Conservation (phyloP, 352 stramenopile species). For the Globisporangium carolinianum region DNA sequence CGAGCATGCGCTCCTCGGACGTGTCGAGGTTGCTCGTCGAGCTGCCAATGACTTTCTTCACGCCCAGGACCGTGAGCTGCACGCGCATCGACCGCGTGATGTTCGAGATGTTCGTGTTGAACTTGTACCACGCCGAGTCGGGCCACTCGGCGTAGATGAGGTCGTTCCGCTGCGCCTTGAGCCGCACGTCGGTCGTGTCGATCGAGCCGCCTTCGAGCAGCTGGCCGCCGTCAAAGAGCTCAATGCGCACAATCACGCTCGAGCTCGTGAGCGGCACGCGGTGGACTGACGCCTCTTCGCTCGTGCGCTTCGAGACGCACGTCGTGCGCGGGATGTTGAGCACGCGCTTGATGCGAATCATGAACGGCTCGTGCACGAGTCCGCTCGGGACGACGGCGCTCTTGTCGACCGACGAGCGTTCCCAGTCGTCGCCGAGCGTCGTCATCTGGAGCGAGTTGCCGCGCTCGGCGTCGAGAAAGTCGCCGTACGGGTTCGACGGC, state of each 20-base stretch:
- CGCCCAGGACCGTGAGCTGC: conserved; percentile 62
- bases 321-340: conserved; percentile 79
- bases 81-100: conserved; percentile 71
- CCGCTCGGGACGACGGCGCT: conserved; percentile 38
- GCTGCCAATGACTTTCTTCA: conserved; percentile 57
- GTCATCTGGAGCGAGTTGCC: conserved; percentile 64
- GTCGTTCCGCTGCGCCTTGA: conserved; percentile 68
- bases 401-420: conserved; percentile 31
- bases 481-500: conserved; percentile 48
- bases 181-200: conserved; percentile 60
- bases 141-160: conserved; percentile 69
- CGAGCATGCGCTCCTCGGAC: conserved; percentile 64
- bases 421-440: conserved; percentile 61
- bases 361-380: conserved; percentile 54
- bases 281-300: conserved; percentile 53
- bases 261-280: conserved; percentile 43
- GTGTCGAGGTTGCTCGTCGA: conserved; percentile 29
- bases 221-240: conserved; percentile 69
- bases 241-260: conserved; percentile 67
- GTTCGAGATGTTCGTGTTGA: conserved; percentile 64
- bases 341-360: conserved; percentile 67
- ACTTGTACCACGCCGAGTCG: conserved; percentile 72
- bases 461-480: conserved; percentile 53
- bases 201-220: conserved; percentile 62
- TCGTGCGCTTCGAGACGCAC: conserved; percentile 55